A percentile compares a stretch with the other conserved stretches of the same genome.
phyloP scores from a whole-genome alignment of 305 asterid genomes.

The Fraxinus floribunda region DNA sequence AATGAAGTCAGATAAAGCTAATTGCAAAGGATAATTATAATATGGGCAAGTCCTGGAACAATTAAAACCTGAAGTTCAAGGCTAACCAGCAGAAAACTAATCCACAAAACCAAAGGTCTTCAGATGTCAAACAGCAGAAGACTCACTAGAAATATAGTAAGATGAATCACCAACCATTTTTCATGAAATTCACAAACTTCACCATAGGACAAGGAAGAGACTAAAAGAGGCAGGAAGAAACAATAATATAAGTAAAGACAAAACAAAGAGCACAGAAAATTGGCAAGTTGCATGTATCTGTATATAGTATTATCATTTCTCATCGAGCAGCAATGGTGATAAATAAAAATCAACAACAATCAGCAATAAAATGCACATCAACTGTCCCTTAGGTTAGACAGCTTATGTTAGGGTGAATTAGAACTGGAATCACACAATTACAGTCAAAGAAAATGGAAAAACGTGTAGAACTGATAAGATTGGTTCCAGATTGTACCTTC shows the following conservation, averaged over 20 bases:
- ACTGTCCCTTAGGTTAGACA: conserved; percentile 7
- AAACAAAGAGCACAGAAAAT: conserved; percentile 20
- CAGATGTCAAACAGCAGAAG: conserved; percentile 4
- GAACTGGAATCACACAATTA: conserved; percentile 3
- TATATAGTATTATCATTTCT: conserved; percentile 13
- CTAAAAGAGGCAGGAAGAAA: conserved; percentile 12
- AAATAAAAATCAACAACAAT: conserved; percentile 15
- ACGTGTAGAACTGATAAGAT: conserved; percentile 17
- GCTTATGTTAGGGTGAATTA: conserved; percentile 12
- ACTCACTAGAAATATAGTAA: background rate
- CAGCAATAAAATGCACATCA: conserved; percentile 23
- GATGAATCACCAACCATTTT: background rate
- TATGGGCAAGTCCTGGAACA: conserved; percentile 2
- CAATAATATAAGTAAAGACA: conserved; percentile 5
- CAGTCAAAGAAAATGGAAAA: conserved; percentile 14
- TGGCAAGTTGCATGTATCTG: background rate
- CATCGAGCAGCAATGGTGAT: conserved; percentile 15
- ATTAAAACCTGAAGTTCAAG: background rate
- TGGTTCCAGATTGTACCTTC: conserved; percentile 61
- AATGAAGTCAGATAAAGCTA: background rate
- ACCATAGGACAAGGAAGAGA: conserved; percentile 11
- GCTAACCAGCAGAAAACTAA: conserved; percentile 15
- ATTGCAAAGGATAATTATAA: conserved; percentile 15
- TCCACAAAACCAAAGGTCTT: conserved; percentile 1
- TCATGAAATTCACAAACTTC: conserved; percentile 15